Base-by-base conservation (phyloP, 331 rosid genomes). In the Ulmus americana region DNA sequence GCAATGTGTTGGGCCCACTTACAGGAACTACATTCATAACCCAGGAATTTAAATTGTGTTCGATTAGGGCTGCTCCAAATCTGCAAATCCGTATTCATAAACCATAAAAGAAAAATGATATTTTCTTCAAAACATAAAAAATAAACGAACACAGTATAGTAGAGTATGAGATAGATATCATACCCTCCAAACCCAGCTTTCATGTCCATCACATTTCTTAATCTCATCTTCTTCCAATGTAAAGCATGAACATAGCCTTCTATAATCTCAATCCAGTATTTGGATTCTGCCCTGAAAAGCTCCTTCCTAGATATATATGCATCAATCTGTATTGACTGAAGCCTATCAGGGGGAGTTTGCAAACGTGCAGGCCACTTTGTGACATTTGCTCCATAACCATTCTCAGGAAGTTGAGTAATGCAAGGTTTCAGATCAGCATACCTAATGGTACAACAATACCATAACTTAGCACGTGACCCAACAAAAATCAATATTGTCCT, bases 141-240 rank as follows among this genome's bases (percentile, higher is more conserved):
- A 58, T 12, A 11, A 7, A 22, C 53, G 6, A 55, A 7, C 56
- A 55, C 39, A 70, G 67, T 18, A 48, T 54, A 22, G 15, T 11
- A 59, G 61, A 61, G 38, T 43, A 71, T 35, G 68, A 50, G 74
- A 69, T 50, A 45, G 56, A 54, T 39, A 51, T 47, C 38, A 44
- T 85, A 89, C 98, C 98, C 98, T 82, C 98, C 98, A 76, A 89
- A 89, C 70, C 97, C 90, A 72, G 98, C 98, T 87, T 76, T 85
- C 95, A 89, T 92, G 82, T 92, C 98, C 95, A 92, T 82, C 49
- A 86, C 95, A 71, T 92, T 92, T 80, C 98, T 92, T 64, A 87
- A 58, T 82, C 70, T 74, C 41, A 76, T 64, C 70, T 81, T 82
- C 80, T 92, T 89, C 98, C 97, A 92, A 54, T 63, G 79, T 20